Evolutionary conservation across 176 grass and related monocot species (phyloP).

Genomic region (Ensete ventricosum): DNA sequence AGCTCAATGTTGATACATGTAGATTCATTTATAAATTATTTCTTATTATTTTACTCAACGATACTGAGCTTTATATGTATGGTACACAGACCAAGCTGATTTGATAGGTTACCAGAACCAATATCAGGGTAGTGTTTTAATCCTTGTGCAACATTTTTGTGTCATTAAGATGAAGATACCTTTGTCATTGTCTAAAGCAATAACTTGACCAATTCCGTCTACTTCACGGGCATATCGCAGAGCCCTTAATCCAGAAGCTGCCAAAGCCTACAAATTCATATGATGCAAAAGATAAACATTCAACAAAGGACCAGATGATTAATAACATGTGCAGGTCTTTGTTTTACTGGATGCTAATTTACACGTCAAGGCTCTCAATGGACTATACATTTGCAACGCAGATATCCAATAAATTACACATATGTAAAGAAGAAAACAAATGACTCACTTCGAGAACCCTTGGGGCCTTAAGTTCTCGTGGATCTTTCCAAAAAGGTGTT

Average conservation of each 20-base stretch:
- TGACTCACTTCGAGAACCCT: slow-evolving; percentile 71
- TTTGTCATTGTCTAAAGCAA: slow-evolving; percentile 90
- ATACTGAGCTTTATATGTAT: too few relatives aligned
- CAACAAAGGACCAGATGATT: background rate
- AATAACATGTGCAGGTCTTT: background rate
- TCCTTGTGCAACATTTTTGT: too few relatives aligned
- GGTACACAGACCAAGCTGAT: too few relatives aligned
- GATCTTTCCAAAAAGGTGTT: slow-evolving; percentile 46
- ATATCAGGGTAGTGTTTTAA: too few relatives aligned
- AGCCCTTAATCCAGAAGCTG: slow-evolving; percentile 87
- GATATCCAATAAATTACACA: background rate
- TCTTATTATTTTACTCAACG: too few relatives aligned
- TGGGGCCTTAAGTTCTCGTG: slow-evolving; percentile 55
- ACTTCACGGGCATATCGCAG: slow-evolving; percentile 78
- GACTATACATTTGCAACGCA: background rate
- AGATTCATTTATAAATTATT: too few relatives aligned
- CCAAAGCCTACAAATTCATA: slow-evolving; percentile 57
- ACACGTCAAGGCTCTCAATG: background rate
- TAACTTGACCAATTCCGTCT: slow-evolving; percentile 57
- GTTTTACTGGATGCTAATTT: background rate
- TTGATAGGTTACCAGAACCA: too few relatives aligned
- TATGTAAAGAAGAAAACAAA: background rate
- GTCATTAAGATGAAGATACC: slow-evolving; percentile 28
- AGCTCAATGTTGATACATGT: too few relatives aligned
- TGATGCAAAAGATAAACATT: background rate